These are phyloP conservation scores for Candida oleophila DNA, from an alignment of 805 yeast genomes.

Conservation along the genomic window DNA sequence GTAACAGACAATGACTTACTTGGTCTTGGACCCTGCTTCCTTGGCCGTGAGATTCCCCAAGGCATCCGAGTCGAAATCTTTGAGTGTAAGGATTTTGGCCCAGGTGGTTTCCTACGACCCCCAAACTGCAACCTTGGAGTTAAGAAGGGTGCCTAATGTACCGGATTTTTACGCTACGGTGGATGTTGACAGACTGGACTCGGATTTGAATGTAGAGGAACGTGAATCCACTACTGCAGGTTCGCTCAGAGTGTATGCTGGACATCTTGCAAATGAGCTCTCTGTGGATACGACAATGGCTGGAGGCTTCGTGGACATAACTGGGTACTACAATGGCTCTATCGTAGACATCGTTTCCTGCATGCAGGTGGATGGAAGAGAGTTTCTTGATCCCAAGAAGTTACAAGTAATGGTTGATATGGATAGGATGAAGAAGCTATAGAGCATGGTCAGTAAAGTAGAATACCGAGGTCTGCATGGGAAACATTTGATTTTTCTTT, in stretches of 20 bases:
- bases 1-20: slow-evolving; percentile 27
- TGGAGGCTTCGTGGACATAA: slow-evolving; percentile 29
- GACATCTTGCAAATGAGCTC: slow-evolving; percentile 9
- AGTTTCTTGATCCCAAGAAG: neutral
- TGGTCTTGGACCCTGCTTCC: slow-evolving; percentile 26
- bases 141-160: slow-evolving; percentile 18
- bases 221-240: neutral
- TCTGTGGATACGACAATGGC: slow-evolving; percentile 7
- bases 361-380: slow-evolving; percentile 3
- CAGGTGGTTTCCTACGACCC: slow-evolving; percentile 24
- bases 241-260: slow-evolving; percentile 1
- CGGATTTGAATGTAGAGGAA: slow-evolving; percentile 8
- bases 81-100: slow-evolving; percentile 25
- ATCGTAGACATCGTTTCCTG: slow-evolving; percentile 16
- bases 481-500: too few species aligned
- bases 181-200: neutral
- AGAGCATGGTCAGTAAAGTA: slow-evolving; percentile 14
- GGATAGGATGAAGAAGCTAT: slow-evolving; percentile 3
- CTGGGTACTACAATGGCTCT: slow-evolving; percentile 32
- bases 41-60: slow-evolving; percentile 19
- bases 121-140: slow-evolving; percentile 10
- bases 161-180: slow-evolving; percentile 12
- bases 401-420: neutral
- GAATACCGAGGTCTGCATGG: slow-evolving; percentile 1
- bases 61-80: slow-evolving; percentile 20